These are phyloP conservation scores for Oehlia diaphana DNA, from an alignment of 192 early-diverging fungal genomes.

Conservation along the genomic window DNA sequence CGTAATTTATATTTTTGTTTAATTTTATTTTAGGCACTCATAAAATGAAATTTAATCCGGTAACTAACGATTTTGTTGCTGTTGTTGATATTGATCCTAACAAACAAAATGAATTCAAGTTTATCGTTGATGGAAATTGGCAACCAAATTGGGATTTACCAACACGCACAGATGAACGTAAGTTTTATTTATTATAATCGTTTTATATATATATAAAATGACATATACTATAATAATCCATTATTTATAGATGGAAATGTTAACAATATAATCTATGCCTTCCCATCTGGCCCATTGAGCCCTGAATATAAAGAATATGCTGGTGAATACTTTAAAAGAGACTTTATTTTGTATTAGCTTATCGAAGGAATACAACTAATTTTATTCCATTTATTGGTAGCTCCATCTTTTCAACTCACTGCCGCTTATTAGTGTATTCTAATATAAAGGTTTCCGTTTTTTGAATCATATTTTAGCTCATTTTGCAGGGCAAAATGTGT, in stretches of 20 bases:
- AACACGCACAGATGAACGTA: conserved; percentile 29
- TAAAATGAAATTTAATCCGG: conserved; percentile 13
- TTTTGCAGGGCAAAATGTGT: too few species aligned
- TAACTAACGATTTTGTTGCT: conserved; percentile 23
- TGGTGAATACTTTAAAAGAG: background rate
- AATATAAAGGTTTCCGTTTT: too few species aligned
- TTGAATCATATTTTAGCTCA: too few species aligned
- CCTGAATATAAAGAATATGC: conserved; percentile 21
- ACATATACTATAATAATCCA: background rate
- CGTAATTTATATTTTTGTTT: background rate
- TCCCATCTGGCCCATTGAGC: conserved; percentile 5
- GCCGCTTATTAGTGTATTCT: background rate
- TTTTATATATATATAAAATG: background rate
- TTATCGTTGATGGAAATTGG: conserved; percentile 36
- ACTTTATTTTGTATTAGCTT: background rate
- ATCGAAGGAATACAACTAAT: background rate
- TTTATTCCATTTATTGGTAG: background rate
- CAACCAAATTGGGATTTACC: conserved; percentile 29
- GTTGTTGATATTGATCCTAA: conserved; percentile 22
- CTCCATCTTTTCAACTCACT: background rate
- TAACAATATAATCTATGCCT: conserved; percentile 33
- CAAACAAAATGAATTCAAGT: conserved; percentile 36
- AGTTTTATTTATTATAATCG: conserved; percentile 1
- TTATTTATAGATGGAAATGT: conserved; percentile 33
- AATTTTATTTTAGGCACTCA: conserved; percentile 1